Conservation (phyloP, 108 stramenopile genomes). For the Bacterosira constricta region DNA sequence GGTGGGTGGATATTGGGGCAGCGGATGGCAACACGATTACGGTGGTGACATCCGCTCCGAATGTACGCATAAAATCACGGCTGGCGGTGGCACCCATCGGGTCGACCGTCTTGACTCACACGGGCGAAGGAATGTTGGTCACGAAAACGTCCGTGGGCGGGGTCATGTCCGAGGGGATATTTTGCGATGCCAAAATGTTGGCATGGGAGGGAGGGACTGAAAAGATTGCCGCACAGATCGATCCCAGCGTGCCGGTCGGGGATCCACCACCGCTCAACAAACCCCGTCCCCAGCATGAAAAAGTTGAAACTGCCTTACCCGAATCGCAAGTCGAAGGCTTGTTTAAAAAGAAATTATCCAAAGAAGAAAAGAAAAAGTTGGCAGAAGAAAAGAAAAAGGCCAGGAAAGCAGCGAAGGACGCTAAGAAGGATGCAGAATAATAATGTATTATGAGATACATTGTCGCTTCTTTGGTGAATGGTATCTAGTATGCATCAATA, state of each 20-base stretch:
- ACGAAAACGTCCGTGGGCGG: slow-evolving; percentile 86
- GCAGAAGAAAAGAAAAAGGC: slow-evolving; percentile 71
- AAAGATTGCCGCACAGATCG: slow-evolving; percentile 81
- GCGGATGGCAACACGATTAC: slow-evolving; percentile 52
- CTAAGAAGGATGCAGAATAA: slow-evolving; percentile 43
- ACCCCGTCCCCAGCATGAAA: too few species aligned
- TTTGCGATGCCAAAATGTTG: slow-evolving; percentile 90
- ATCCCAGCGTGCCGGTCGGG: slow-evolving; percentile 71
- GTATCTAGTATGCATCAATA: too few species aligned
- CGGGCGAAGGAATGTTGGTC: slow-evolving; percentile 69
- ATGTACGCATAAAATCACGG: slow-evolving; percentile 78
- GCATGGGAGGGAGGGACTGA: slow-evolving; percentile 80
- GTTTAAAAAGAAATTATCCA: slow-evolving; percentile 84
- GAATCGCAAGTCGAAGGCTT: too few species aligned
- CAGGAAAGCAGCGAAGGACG: slow-evolving; percentile 73
- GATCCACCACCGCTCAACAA: slow-evolving; percentile 67
- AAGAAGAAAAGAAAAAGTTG: slow-evolving; percentile 88
- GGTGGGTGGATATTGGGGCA: slow-evolving; percentile 48
- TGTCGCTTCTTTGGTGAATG: too few species aligned
- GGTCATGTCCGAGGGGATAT: slow-evolving; percentile 78
- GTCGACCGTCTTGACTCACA: slow-evolving; percentile 60
- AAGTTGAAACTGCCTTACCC: too few species aligned
- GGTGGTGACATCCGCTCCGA: slow-evolving; percentile 79
- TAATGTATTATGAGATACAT: too few species aligned
- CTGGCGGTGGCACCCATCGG: slow-evolving; percentile 75